phyloP scores from a whole-genome alignment of 2,329 filamentous ascomycete species.

The Microdochium paspali region DNA sequence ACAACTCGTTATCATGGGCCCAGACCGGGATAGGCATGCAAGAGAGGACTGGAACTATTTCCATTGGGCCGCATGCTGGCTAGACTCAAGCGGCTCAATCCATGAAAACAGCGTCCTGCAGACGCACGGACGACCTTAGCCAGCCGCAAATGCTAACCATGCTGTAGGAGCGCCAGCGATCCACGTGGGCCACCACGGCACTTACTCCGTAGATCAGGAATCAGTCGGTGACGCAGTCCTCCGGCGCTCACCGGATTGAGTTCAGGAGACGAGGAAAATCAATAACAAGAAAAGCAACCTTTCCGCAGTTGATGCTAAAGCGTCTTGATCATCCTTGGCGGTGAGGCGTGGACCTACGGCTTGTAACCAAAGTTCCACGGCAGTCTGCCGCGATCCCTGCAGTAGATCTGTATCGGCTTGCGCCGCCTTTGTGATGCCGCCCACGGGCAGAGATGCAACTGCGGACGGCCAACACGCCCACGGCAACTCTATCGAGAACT shows the following conservation, averaged over 20 bases:
- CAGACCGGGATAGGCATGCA: no score
- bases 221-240: no score
- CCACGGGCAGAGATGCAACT: not conserved
- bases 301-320: not conserved
- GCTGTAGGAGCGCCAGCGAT: no score
- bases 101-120: no score
- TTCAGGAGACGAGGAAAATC: not conserved
- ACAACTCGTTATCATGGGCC: no score
- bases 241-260: not conserved
- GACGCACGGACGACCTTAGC: no score
- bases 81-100: no score
- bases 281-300: no score
- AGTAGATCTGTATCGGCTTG: not conserved
- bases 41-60: no score
- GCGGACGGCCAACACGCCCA: not conserved
- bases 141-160: no score
- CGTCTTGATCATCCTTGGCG: no score
- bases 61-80: no score
- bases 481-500: not conserved
- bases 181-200: not conserved
- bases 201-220: not conserved
- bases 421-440: not conserved
- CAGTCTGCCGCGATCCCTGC: not conserved
- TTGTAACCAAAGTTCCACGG: not conserved
- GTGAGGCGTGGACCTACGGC: not conserved